These are phyloP conservation scores for Corrigiola litoralis DNA, from an alignment of 179 eudicot genomes.

Conservation along the genomic window DNA sequence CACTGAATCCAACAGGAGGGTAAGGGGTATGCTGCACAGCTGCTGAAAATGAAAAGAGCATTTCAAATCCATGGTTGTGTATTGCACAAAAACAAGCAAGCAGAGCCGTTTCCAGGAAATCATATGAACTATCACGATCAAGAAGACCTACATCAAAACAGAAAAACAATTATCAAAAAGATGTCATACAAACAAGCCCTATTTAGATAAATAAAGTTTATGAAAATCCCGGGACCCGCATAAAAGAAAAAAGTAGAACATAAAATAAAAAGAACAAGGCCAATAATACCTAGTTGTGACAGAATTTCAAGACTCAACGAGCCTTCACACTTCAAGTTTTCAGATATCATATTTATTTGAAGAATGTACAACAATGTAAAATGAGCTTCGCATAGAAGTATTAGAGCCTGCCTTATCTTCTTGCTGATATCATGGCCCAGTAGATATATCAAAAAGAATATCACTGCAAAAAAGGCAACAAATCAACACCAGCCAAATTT, in stretches of 20 bases:
- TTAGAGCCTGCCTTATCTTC: slow-evolving; percentile 61
- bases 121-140: slow-evolving; percentile 64
- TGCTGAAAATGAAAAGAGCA: slow-evolving; percentile 92
- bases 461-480: slow-evolving; percentile 58
- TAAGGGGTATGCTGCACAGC: slow-evolving; percentile 89
- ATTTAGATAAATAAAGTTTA: not conserved
- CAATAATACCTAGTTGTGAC: slow-evolving; percentile 71
- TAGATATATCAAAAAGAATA: slow-evolving; percentile 86
- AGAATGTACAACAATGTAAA: slow-evolving; percentile 78
- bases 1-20: slow-evolving; percentile 94
- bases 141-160: slow-evolving; percentile 64
- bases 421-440: slow-evolving; percentile 71
- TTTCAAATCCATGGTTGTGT: slow-evolving; percentile 84
- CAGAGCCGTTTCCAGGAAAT: slow-evolving; percentile 78
- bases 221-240: not conserved
- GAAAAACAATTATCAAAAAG: slow-evolving; percentile 10
- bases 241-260: not conserved
- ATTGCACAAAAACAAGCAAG: slow-evolving; percentile 94
- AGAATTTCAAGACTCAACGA: slow-evolving; percentile 59
- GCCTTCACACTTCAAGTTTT: slow-evolving; percentile 43
- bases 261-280: not conserved
- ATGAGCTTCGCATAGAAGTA: slow-evolving; percentile 95
- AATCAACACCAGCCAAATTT: slow-evolving; percentile 11
- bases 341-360: slow-evolving; percentile 72
- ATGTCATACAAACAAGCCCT: not conserved